phyloP scores from a whole-genome alignment of 148 eudicot genomes.

The Chenopodium album region DNA sequence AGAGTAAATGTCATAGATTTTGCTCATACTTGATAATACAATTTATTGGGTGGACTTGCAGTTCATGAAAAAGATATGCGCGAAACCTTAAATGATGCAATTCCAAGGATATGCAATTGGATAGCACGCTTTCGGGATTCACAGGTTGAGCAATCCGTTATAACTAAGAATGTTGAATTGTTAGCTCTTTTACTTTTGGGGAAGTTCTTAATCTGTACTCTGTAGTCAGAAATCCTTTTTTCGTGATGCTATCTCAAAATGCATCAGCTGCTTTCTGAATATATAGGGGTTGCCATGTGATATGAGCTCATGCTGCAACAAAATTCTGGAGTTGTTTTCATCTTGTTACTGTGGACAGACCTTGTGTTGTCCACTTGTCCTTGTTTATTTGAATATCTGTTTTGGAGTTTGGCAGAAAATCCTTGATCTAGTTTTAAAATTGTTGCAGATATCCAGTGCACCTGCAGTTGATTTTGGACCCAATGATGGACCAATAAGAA shows the following conservation, averaged over 20 bases:
- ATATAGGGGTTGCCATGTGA: not conserved
- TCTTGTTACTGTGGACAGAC: not conserved
- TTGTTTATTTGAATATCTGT: not conserved
- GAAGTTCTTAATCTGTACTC: not conserved
- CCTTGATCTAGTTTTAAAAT: conserved; percentile 10
- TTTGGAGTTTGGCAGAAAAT: not conserved
- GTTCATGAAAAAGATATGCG: conserved; percentile 66
- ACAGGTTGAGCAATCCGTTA: conserved; percentile 46
- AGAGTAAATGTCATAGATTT: conserved; percentile 2
- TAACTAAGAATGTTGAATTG: not conserved
- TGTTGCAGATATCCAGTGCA: conserved; percentile 50
- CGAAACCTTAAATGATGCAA: conserved; percentile 63
- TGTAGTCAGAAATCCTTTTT: not conserved
- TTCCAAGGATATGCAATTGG: conserved; percentile 84
- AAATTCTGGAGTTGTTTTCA: not conserved
- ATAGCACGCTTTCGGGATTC: conserved; percentile 61
- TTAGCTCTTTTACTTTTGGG: not conserved
- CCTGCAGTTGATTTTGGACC: conserved; percentile 72
- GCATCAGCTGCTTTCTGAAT: not conserved
- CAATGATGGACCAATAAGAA: conserved; percentile 51
- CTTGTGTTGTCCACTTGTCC: not conserved
- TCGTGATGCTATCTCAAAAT: not conserved
- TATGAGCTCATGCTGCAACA: not conserved
- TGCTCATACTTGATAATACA: conserved; percentile 6
- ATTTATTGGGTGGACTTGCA: conserved; percentile 40